Conservation (phyloP, 495 filamentous ascomycete species). For the Staphylotrichum longicolle region DNA sequence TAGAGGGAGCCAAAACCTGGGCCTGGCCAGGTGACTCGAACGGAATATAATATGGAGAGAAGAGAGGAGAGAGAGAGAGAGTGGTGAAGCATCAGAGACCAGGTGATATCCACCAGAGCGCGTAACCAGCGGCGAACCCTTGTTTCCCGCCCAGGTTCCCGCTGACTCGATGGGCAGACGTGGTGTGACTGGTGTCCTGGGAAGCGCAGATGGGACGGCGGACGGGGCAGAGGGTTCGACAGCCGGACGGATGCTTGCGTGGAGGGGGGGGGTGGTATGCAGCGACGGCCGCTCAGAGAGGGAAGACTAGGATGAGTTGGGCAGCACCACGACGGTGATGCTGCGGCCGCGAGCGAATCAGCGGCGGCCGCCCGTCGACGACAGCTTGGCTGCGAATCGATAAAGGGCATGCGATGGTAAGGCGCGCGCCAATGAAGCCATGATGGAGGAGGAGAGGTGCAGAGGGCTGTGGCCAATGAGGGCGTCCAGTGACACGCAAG, state of each 20-base stretch:
- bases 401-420: conserved; percentile 30
- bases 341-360: conserved; percentile 31
- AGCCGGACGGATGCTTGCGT: conserved; percentile 7
- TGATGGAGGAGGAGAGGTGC: conserved; percentile 18
- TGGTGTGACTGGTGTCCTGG: conserved; percentile 22
- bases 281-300: conserved; percentile 8
- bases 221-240: conserved; percentile 7
- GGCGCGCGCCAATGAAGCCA: conserved; percentile 37
- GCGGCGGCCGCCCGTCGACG: conserved; percentile 12
- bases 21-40: conserved; percentile 28
- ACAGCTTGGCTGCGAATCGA: conserved; percentile 25
- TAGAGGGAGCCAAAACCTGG: conserved; percentile 25
- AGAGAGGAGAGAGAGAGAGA: conserved; percentile 20
- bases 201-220: conserved; percentile 21
- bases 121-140: conserved; percentile 22
- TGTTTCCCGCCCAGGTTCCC: conserved; percentile 11
- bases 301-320: conserved; percentile 20
- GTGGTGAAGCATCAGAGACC: conserved; percentile 14
- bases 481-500: conserved; percentile 18
- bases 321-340: conserved; percentile 24
- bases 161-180: conserved; percentile 1
- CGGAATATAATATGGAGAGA: conserved; percentile 32
- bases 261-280: conserved; percentile 16
- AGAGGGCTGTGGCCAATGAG: conserved; percentile 31
- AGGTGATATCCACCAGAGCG: conserved; percentile 30